phyloP scores from a whole-genome alignment of 2,329 filamentous ascomycete species.

The Claviceps purpurea region DNA sequence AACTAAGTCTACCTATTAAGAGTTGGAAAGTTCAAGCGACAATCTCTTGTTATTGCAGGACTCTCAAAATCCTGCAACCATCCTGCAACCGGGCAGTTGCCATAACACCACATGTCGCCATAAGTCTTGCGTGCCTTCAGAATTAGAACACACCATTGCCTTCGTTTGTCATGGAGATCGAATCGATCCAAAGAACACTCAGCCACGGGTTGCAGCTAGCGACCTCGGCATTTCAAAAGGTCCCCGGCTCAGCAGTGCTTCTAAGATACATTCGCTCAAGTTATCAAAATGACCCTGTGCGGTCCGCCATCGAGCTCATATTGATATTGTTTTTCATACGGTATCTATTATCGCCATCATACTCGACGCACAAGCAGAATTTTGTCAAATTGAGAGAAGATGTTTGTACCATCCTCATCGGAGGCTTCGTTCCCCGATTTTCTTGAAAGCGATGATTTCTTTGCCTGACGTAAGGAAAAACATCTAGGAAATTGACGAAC shows the following conservation, averaged over 20 bases:
- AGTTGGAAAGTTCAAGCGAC: neutral
- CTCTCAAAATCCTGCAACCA: neutral
- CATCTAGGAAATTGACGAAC: conserved; percentile 72
- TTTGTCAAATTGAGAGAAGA: conserved; percentile 83
- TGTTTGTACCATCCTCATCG: conserved; percentile 16
- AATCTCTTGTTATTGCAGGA: neutral
- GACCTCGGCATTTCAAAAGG: conserved; percentile 63
- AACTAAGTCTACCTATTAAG: neutral
- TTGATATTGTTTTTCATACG: conserved; percentile 91
- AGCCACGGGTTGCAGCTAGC: conserved; percentile 38
- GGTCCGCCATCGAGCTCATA: conserved; percentile 84
- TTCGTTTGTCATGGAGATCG: conserved; percentile 44
- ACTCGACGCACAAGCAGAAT: conserved; percentile 81
- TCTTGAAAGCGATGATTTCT: neutral
- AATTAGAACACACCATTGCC: neutral
- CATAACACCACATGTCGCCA: neutral
- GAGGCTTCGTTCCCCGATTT: neutral
- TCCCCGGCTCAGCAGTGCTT: conserved; percentile 88
- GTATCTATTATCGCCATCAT: conserved; percentile 83
- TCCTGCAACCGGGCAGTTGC: neutral
- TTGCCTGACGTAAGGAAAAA: neutral
- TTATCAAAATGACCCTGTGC: conserved; percentile 93
- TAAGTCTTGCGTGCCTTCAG: neutral
- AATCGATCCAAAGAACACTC: conserved; percentile 41
- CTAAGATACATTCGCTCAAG: conserved; percentile 92